These are phyloP conservation scores for Aureobasidium lini DNA, from an alignment of 2,329 filamentous ascomycete genomes.

Conservation along the genomic window DNA sequence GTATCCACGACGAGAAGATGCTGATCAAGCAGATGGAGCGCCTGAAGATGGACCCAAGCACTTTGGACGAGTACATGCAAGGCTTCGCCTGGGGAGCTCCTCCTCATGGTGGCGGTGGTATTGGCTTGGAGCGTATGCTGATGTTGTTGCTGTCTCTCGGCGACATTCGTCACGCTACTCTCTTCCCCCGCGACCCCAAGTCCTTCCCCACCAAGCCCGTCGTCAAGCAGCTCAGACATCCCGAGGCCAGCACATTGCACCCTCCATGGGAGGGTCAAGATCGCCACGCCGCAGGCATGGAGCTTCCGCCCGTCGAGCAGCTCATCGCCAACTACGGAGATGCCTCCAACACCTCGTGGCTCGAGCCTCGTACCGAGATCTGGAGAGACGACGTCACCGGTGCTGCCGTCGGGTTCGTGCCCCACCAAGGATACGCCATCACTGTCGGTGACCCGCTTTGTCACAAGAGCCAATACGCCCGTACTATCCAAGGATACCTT, in stretches of 20 bases:
- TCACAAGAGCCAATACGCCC: conserved; percentile 65
- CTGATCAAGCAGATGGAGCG: conserved; percentile 71
- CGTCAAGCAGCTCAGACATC: conserved; percentile 64
- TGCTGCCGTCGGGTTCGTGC: conserved; percentile 77
- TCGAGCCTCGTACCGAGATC: conserved; percentile 79
- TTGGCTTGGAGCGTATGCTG: conserved; percentile 81
- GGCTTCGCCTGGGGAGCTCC: conserved; percentile 85
- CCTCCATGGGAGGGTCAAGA: conserved; percentile 54
- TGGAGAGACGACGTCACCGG: conserved; percentile 76
- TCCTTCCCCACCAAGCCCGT: conserved; percentile 66
- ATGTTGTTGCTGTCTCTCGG: conserved; percentile 80
- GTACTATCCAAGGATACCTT: conserved; percentile 67
- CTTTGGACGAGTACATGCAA: conserved; percentile 84
- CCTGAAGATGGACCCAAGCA: conserved; percentile 66
- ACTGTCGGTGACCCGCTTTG: conserved; percentile 84
- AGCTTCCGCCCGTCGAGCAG: conserved; percentile 70
- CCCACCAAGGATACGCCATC: conserved; percentile 70
- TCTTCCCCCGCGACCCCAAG: conserved; percentile 84
- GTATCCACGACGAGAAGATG: conserved; percentile 73
- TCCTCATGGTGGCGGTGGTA: conserved; percentile 82
- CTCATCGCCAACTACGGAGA: conserved; percentile 94
- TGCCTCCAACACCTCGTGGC: conserved; percentile 87
- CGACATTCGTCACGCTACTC: conserved; percentile 79
- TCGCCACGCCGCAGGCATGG: conserved; percentile 39
- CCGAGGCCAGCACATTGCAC: conserved; percentile 75